phyloP scores from a whole-genome alignment of 1,284 basidiomycete species.

The Takashimella koratensis region DNA sequence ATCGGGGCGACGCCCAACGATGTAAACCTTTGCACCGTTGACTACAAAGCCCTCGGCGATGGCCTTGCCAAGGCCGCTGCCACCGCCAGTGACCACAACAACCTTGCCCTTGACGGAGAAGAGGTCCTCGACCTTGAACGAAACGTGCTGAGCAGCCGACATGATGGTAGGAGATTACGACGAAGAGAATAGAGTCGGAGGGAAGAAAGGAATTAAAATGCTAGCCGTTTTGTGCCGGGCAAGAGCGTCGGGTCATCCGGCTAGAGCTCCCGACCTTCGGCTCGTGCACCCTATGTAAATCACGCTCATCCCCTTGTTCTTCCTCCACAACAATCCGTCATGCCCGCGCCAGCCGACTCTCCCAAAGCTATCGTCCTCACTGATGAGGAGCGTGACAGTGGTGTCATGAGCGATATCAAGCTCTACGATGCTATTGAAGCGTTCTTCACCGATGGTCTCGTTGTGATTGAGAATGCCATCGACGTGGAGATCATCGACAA shows the following conservation, averaged over 20 bases:
- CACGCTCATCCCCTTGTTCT: no score
- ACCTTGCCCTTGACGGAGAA: conserved; percentile 17
- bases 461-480: conserved; percentile 63
- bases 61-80: conserved; percentile 14
- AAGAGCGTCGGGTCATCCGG: no score
- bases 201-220: no score
- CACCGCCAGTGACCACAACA: conserved; percentile 22
- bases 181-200: no score
- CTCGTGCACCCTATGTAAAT: no score
- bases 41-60: conserved; percentile 28
- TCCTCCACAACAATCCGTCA: no score
- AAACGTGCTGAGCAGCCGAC: no score
- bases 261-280: no score
- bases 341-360: conserved; percentile 10
- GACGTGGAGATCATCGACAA: conserved; percentile 14
- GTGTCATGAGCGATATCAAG: conserved; percentile 75
- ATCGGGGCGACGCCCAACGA: conserved; percentile 20
- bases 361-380: conserved; percentile 12
- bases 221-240: no score
- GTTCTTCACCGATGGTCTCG: conserved; percentile 85
- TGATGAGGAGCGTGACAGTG: conserved; percentile 30
- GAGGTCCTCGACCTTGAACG: conserved; percentile 14
- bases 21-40: conserved; percentile 33
- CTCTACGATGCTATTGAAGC: conserved; percentile 87
- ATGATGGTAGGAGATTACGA: no score